phyloP scores from a whole-genome alignment of 768 basidiomycete genomes.

The Lactarius sp. region DNA sequence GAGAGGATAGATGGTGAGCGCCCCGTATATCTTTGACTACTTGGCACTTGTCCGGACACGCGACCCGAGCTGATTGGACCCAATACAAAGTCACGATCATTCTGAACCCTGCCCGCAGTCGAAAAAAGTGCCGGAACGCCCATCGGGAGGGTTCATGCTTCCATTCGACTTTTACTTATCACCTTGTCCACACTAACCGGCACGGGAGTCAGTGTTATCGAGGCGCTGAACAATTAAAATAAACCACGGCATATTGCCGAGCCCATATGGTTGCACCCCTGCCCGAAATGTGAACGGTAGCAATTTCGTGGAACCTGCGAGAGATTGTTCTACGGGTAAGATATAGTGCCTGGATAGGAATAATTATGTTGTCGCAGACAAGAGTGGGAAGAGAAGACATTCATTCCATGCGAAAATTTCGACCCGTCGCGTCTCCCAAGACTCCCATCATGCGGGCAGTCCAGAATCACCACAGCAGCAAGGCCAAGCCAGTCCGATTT shows the following conservation, averaged over 20 bases:
- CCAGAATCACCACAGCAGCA: not conserved
- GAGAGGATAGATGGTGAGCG: not conserved
- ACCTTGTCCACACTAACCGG: conserved; percentile 9
- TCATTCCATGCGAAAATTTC: conserved; percentile 14
- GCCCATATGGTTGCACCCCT: conserved; percentile 5
- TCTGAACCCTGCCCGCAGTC: not conserved
- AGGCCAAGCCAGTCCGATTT: not conserved
- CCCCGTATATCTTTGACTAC: not conserved
- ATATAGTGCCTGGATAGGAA: not conserved
- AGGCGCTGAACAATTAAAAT: conserved; percentile 1
- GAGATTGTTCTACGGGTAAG: not conserved
- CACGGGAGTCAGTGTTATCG: not conserved
- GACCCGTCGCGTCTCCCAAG: not conserved
- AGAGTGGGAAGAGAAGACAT: not conserved
- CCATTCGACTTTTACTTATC: conserved; percentile 17
- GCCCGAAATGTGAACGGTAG: conserved; percentile 4
- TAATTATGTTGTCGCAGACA: not conserved
- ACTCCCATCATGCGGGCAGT: not conserved
- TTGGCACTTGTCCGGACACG: conserved; percentile 1
- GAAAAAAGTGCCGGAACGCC: not conserved
- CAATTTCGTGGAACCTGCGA: not conserved
- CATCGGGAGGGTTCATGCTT: not conserved
- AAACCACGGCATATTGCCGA: not conserved
- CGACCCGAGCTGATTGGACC: not conserved
- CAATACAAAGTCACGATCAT: not conserved